Conservation (phyloP, 495 filamentous ascomycete species). For the Chaetomium tenue region DNA sequence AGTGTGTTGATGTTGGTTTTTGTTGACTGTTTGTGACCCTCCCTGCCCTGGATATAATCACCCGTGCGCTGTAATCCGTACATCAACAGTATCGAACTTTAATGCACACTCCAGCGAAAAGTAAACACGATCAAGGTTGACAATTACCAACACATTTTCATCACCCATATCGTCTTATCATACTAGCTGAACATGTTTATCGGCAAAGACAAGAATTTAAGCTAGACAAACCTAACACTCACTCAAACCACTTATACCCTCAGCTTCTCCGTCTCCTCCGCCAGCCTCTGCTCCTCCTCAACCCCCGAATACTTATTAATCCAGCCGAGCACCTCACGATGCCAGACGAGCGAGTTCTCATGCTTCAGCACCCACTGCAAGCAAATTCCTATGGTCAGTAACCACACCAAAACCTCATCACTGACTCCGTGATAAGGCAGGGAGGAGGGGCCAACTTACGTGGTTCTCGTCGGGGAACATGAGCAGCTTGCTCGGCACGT, state of each 20-base stretch:
- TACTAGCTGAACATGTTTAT: too few relatives aligned
- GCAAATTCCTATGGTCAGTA: neutral
- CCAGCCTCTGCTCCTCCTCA: conserved; percentile 26
- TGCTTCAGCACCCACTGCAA: conserved; percentile 86
- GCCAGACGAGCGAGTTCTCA: conserved; percentile 89
- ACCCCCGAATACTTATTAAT: conserved; percentile 80
- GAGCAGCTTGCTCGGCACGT: conserved; percentile 68
- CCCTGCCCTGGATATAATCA: too few relatives aligned
- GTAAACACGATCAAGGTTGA: too few relatives aligned
- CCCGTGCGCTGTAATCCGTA: too few relatives aligned
- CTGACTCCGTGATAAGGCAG: neutral
- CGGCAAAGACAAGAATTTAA: neutral
- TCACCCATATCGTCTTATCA: neutral
- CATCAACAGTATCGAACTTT: too few relatives aligned
- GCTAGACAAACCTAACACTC: neutral
- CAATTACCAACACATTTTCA: neutral
- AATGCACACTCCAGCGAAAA: too few relatives aligned
- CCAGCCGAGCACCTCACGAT: conserved; percentile 81
- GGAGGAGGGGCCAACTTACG: conserved; percentile 38
- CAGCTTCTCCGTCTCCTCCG: conserved; percentile 10
- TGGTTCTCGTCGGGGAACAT: conserved; percentile 82
- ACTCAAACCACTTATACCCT: neutral
- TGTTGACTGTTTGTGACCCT: neutral
- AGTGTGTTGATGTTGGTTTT: too few relatives aligned
- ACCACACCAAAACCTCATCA: neutral